Base-by-base conservation (phyloP, 116 monocot species). In the Iris pallida region DNA sequence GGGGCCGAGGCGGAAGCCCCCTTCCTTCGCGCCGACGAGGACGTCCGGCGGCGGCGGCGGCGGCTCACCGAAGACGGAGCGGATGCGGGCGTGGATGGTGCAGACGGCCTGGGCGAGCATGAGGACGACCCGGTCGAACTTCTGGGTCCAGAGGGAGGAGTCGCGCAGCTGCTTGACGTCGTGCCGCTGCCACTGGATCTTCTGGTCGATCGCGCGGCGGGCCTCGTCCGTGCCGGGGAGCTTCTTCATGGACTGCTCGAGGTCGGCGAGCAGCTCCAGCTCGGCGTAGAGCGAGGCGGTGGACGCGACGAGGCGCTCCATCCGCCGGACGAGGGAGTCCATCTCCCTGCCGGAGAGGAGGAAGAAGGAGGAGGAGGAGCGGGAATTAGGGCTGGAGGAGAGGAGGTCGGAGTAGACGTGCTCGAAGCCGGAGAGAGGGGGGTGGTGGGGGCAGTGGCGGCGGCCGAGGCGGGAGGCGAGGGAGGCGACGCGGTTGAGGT, bases 401-500 rank as follows among this genome's bases (percentile, higher is more conserved):
- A 95, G 74, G 64, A 88, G 78, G 56, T 91, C 91, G 70, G 86
- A 62, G 69, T 91, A 91, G 42, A 91, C 86, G 73, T 95, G 95
- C 56, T 95, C 95, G 76, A 95, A 95, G 8, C 88, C 95, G 18
- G 78, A 45, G 66, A 91, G 81, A 6, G 84, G 75, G 57, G 77
- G 88, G 46, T 73, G n/a, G n/a, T n/a, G 80, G 12, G 73, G 48
- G 91, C 95, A 91, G 53, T 81, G 79, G 55, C 83, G 75, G 41
- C 66, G 51, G 16, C 95, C 95, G 44, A 91, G 75, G 43, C 91
- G 81, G 19, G 95, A 53, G 60, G 58, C 66, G 47, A 66, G 43
- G 16, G 20, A 20, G 47, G 71, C 47, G 47, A 58, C 30, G 42
- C 53, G 51, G 66, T 46, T 70, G 45, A 59, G 53, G 30, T 53